Conservation (phyloP, 2,329 filamentous ascomycete species). For the Alternaria metachromatica region DNA sequence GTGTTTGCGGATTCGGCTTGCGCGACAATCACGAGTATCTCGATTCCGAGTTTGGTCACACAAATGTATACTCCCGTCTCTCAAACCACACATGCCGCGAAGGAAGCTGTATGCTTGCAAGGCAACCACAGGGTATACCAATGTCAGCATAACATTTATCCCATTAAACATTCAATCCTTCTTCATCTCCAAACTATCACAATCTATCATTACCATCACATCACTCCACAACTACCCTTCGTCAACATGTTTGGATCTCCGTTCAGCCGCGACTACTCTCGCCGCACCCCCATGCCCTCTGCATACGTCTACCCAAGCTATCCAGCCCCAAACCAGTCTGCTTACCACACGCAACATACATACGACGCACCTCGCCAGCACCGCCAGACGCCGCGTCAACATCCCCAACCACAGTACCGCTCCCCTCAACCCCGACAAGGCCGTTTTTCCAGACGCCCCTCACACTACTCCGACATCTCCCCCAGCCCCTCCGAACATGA, state of each 20-base stretch:
- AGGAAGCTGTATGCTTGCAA: background rate
- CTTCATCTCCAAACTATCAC: background rate
- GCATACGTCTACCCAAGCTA: slow-evolving; percentile 1
- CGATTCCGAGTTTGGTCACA: slow-evolving; percentile 3
- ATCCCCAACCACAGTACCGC: background rate
- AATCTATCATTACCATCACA: background rate
- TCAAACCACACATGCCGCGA: background rate
- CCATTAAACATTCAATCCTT: background rate
- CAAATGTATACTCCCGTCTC: slow-evolving; percentile 1
- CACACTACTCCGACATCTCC: background rate
- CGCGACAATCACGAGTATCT: slow-evolving; percentile 2
- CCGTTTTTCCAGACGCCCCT: background rate
- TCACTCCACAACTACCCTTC: background rate
- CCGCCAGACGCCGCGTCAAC: background rate
- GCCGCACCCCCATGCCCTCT: background rate
- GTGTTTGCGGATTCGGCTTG: slow-evolving; percentile 11
- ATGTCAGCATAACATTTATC: background rate
- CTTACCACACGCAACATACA: background rate
- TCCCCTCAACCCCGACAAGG: background rate
- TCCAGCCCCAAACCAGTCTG: background rate
- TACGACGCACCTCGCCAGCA: background rate
- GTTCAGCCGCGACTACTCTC: slow-evolving; percentile 6
- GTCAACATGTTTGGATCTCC: slow-evolving; percentile 7
- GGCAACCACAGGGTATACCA: background rate
- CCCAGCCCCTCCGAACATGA: background rate